Percentiles rank a stretch among this genome's conserved stretches.
Conservation (phyloP, 345 rosid species). For the Populus pruinosa region DNA sequence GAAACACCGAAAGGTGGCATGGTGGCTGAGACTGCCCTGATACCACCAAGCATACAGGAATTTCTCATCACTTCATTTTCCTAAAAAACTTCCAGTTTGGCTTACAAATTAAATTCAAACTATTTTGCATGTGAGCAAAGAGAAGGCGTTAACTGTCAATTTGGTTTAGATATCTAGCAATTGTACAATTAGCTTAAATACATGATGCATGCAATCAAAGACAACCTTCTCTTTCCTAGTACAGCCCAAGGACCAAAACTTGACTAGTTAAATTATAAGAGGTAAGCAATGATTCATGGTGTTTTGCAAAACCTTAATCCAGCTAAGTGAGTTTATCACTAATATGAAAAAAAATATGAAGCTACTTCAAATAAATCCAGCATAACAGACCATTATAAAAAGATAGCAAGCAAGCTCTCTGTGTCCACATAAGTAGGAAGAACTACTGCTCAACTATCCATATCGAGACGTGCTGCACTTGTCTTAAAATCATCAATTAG, state of each 20-base stretch:
- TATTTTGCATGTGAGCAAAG: not conserved
- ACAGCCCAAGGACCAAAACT: not conserved
- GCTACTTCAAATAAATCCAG: constrained; percentile 14
- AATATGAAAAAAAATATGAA: not conserved
- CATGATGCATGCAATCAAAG: not conserved
- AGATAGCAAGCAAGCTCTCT: not conserved
- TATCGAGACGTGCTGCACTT: not conserved
- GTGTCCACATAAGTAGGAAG: constrained; percentile 3
- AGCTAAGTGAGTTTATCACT: constrained; percentile 11
- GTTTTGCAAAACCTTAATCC: not conserved
- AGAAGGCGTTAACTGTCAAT: not conserved
- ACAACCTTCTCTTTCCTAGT: constrained; percentile 3
- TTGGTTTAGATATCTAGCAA: not conserved
- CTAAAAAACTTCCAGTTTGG: not conserved
- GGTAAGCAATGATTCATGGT: constrained; percentile 8
- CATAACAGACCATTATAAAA: constrained; percentile 7
- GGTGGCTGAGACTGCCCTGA: constrained; percentile 99
- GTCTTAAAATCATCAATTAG: not conserved
- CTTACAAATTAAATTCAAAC: not conserved
- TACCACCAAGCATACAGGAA: constrained; percentile 48
- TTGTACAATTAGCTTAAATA: not conserved
- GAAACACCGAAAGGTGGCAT: constrained; percentile 98
- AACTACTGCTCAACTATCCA: constrained; percentile 3
- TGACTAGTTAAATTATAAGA: constrained; percentile 3
- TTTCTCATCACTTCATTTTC: constrained; percentile 39